phyloP scores from a whole-genome alignment of 73 alveolate genomes.

The Chromera velia region DNA sequence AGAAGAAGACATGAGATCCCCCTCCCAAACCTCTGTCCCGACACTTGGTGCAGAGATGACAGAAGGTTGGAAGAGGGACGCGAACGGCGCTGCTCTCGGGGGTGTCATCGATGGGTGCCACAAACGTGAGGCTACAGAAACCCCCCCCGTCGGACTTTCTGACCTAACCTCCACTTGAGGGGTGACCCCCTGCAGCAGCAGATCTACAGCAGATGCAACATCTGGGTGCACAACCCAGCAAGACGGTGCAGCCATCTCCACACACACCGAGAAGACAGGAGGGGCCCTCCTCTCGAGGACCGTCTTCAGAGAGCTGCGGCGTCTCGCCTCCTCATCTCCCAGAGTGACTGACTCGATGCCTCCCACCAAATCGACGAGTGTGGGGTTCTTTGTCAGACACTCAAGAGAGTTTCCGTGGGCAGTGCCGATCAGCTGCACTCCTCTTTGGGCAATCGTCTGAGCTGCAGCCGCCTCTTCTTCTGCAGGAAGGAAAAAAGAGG shows the following conservation, averaged over 20 bases:
- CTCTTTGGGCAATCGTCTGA: not conserved
- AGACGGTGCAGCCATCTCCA: not conserved
- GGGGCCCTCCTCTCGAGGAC: not conserved
- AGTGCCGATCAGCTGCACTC: not conserved
- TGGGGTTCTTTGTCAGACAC: not conserved
- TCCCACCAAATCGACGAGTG: not conserved
- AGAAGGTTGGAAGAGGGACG: too few species aligned
- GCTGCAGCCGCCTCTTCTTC: not conserved
- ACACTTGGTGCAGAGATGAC: not conserved
- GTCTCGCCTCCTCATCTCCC: not conserved
- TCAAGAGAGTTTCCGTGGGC: not conserved
- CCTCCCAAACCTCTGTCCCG: not conserved
- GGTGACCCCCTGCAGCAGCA: not conserved
- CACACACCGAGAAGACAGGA: not conserved
- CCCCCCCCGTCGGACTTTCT: not conserved
- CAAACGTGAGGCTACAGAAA: not conserved
- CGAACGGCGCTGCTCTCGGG: not conserved
- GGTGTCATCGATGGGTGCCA: not conserved
- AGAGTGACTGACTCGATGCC: not conserved
- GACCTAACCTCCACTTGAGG: not conserved
- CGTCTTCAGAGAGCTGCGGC: not conserved
- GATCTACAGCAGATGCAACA: not conserved
- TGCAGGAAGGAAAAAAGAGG: too few species aligned
- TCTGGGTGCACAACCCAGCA: not conserved
- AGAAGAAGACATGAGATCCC: too few species aligned